Base-by-base conservation (phyloP, 306 rosid genomes). In the Dryas alaskensis region DNA sequence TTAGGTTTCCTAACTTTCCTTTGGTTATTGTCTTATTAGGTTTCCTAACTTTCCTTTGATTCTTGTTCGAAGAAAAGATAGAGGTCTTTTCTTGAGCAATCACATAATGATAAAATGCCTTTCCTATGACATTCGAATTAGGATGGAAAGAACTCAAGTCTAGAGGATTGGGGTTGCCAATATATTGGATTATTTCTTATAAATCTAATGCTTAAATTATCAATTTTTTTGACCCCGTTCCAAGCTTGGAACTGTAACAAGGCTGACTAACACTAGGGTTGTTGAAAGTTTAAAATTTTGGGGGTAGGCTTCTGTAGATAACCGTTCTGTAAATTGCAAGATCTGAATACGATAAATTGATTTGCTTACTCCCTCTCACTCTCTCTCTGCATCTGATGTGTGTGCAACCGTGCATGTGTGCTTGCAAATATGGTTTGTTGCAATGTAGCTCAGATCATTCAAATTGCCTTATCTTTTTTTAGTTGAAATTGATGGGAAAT, bases 401-500 rank as follows among this genome's bases (percentile, higher is more conserved):
- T 31, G 37, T 31, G 37, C 37, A 31, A 22, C 22, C 0, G 14
- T 65, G 66, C 31, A 10, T 13, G 10, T 16, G 7, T 49, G 14
- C n/a, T 6, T 53, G 6, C 31, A 51, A 22, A 49, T 46, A 17
- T 16, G 47, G 43, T 66, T 10, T 64, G 62, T 17, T 59, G 46
- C 52, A 8, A 14, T 58, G n/a, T 12, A 43, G 17, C 25, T n/a
- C 12, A 1, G 44, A 25, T 6, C 22, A 3, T 39, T 60, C 39
- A 47, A 64, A 51, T 50, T 57, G 55, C 9, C 19, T 75, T 43
- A 8, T 7, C 66, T 60, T 12, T 53, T 10, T 43, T 60, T 51
- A 31, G 45, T 27, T 31, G 47, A 66, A 37, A 46, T 72, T 74
- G 59, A 60, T 67, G 42, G 73, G 72, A 52, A 47, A 12, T 55